A percentile compares a stretch with the other conserved stretches of the same genome.
phyloP scores from a whole-genome alignment of 305 asterid species.

The Fraxinus albicans region DNA sequence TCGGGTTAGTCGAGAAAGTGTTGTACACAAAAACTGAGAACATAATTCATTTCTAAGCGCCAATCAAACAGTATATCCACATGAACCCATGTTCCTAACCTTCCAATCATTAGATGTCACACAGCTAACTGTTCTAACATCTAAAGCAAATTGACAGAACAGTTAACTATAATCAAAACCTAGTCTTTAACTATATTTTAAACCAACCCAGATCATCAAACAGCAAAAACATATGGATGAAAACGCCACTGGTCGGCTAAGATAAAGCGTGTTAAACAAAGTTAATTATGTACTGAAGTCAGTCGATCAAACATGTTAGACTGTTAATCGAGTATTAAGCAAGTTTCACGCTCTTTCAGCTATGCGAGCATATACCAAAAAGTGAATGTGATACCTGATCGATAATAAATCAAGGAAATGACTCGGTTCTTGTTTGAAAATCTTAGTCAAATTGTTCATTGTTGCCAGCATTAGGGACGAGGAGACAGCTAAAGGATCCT shows the following conservation, averaged over 20 bases:
- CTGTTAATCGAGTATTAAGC: neutral
- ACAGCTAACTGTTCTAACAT: slow-evolving; percentile 44
- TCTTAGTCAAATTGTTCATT: slow-evolving; percentile 7
- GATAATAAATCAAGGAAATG: too few relatives aligned
- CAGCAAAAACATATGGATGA: neutral
- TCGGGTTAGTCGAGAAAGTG: neutral
- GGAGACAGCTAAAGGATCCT: slow-evolving; percentile 49
- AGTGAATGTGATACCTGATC: too few relatives aligned
- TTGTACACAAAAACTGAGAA: neutral
- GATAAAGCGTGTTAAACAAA: neutral
- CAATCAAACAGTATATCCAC: slow-evolving; percentile 13
- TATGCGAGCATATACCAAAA: too few relatives aligned
- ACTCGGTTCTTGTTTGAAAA: neutral
- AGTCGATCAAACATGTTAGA: neutral
- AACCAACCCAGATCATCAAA: neutral
- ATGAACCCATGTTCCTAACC: slow-evolving; percentile 47
- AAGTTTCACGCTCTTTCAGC: neutral
- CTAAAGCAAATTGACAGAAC: slow-evolving; percentile 30
- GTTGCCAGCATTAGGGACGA: slow-evolving; percentile 48
- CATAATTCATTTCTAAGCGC: neutral
- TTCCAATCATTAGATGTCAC: slow-evolving; percentile 38
- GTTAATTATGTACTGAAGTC: slow-evolving; percentile 7
- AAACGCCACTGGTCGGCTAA: neutral
- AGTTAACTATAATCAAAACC: slow-evolving; percentile 18
- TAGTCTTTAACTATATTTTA: neutral